Conservation (phyloP, 2,329 filamentous ascomycete genomes). For the Talaromyces albobiverticillius region DNA sequence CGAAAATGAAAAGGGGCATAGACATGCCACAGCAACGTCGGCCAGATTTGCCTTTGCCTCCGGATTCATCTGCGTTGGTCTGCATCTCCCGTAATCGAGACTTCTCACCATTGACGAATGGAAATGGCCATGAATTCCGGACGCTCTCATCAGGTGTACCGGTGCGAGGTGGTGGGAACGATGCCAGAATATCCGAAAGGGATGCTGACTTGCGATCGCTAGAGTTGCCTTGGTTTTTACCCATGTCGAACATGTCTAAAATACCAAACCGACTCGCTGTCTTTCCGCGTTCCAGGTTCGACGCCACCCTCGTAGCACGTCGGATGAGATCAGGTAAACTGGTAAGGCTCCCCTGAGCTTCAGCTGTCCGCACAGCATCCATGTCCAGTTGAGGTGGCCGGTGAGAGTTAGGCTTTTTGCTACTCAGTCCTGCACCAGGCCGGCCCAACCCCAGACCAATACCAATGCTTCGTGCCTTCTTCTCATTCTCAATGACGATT, state of each 20-base stretch:
- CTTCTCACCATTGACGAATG: constrained; percentile 27
- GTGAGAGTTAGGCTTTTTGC: constrained; percentile 35
- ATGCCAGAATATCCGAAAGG: constrained; percentile 62
- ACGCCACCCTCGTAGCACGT: constrained; percentile 79
- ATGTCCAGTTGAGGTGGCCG: constrained; percentile 75
- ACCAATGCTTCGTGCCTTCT: constrained; percentile 20
- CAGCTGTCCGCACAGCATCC: constrained; percentile 74
- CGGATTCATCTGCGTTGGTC: constrained; percentile 18
- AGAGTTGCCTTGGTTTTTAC: constrained; percentile 21
- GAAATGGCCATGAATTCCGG: constrained; percentile 35
- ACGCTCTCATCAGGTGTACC: constrained; percentile 43
- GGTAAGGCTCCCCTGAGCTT: constrained; percentile 83
- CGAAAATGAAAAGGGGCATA: constrained; percentile 70
- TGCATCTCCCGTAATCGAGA: constrained; percentile 31
- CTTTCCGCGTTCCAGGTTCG: constrained; percentile 80
- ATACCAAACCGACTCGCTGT: constrained; percentile 60
- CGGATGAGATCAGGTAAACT: constrained; percentile 88
- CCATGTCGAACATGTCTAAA: constrained; percentile 44
- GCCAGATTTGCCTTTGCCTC: constrained; percentile 27
- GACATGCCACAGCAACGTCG: constrained; percentile 80
- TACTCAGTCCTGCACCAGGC: constrained; percentile 36
- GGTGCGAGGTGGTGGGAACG: constrained; percentile 58
- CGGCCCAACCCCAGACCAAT: constrained; percentile 26
- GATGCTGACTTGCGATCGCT: constrained; percentile 49
- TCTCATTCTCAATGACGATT: constrained; percentile 20